Base-by-base conservation (phyloP, 306 rosid genomes). In the Sindora glabra region DNA sequence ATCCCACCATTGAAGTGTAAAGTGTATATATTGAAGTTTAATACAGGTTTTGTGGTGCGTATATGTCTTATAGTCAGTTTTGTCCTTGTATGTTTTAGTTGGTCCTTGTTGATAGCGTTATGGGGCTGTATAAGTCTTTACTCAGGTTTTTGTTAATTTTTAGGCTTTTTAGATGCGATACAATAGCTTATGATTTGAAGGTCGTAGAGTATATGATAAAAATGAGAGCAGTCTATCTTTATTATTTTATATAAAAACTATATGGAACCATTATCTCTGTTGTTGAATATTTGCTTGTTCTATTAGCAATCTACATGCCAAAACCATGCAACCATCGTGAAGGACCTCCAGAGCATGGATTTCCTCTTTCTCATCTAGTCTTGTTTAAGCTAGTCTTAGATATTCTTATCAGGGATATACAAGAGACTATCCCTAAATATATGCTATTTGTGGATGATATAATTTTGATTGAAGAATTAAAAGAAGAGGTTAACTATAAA, bases 41-140 rank as follows among this genome's bases (percentile, higher is more conserved):
- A 22, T 65, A 57, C 45, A 22, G 27, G 36, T 38, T 48, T 30
- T 39, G 65, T 29, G 33, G 54, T 47, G 13, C 13, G 21, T 30
- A n/a, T 30, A 59, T 52, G 48, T 50, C 17, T 41, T 22, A 40
- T 50, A 21, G 64, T 53, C 47, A 65, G 33, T 64, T 41, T 34
- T 38, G 29, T 24, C 10, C 26, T 41, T 10, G 5, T 25, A 38
- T 26, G 12, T n/a, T 56, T 15, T 54, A 25, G 3, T 56, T 27
- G 52, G 30, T 19, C 19, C 26, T 38, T 30, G 42, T 36, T 34
- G 25, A 17, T 36, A 23, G n/a, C n/a, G n/a, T n/a, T n/a, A n/a
- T n/a, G n/a, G n/a, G n/a, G n/a, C n/a, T n/a, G n/a, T n/a, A n/a
- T n/a, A n/a, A n/a, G n/a, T n/a, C n/a, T n/a, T n/a, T n/a, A 33